Base-by-base conservation (phyloP, 768 basidiomycete species). In the Flagelloscypha sp. region DNA sequence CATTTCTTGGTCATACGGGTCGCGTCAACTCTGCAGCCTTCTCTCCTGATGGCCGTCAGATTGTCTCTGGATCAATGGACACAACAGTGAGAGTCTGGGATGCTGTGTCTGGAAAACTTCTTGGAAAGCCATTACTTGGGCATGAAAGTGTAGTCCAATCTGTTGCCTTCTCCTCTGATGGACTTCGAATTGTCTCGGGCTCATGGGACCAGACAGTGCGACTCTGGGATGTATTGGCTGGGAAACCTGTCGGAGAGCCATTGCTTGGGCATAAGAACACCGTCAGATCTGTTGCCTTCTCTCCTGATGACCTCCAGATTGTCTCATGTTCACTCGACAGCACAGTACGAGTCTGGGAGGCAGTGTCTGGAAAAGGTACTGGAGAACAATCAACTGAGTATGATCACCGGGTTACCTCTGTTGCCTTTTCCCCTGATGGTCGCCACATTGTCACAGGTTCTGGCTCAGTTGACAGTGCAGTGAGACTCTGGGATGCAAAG, bases 91-190 rank as follows among this genome's bases (percentile, higher is more conserved):
- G 35, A 12, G 2, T 49, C 7, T 49, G 42, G 48, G 33, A 41
- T 27, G 27, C 38, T 5, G 23, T 15, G 6, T 45, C 38, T n/a
- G 40, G 45, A 6, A 28, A 20, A 22, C 10, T 12, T n/a, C 24
- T 41, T 28, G 24, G 16, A 6, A 7, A 11, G 11, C 15, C 19
- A 9, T 35, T 30, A 22, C 27, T 23, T 28, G 47, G 47, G 25
- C 27, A 24, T 36, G 42, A 19, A 31, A 24, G n/a, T 9, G n/a
- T 9, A 18, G 30, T 33, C n/a, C 12, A 9, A 2, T 25, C 35
- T 16, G 65, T 65, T 40, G 57, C 58, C 11, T 60, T 67, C 39
- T 66, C 66, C 3, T 65, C 64, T 15, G 62, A 70, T 47, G 63
- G 63, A 3, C 55, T 50, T 22, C 52, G 59, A 30, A 48, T 74